Percentiles rank a stretch among this genome's conserved stretches.
Conservation (phyloP, 2,329 filamentous ascomycete genomes). For the Penicillium crustosum region DNA sequence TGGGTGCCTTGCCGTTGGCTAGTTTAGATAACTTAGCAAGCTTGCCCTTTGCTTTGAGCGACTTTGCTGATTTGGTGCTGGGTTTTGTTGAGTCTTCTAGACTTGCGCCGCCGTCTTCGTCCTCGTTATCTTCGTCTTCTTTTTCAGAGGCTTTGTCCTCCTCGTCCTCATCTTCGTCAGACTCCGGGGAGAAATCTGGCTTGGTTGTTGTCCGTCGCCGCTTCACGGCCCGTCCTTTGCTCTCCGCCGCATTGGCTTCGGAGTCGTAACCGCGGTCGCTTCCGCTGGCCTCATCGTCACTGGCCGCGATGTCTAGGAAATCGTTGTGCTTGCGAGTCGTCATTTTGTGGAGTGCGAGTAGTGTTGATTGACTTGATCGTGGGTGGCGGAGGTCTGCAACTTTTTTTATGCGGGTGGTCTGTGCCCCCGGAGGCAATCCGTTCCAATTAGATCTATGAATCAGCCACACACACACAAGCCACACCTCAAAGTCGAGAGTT, state of each 20-base stretch:
- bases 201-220: slow-evolving; percentile 30
- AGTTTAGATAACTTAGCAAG: slow-evolving; percentile 11
- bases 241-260: slow-evolving; percentile 42
- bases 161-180: slow-evolving; percentile 47
- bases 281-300: slow-evolving; percentile 37
- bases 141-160: slow-evolving; percentile 13
- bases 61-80: slow-evolving; percentile 7
- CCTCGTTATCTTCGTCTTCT: slow-evolving; percentile 11
- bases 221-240: slow-evolving; percentile 39
- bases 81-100: slow-evolving; percentile 12
- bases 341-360: slow-evolving; percentile 27
- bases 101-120: slow-evolving; percentile 15
- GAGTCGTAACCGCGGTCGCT: slow-evolving; percentile 47
- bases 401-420: slow-evolving; percentile 18
- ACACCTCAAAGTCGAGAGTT: background rate
- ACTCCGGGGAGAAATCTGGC: slow-evolving; percentile 34
- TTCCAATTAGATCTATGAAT: background rate
- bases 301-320: slow-evolving; percentile 39
- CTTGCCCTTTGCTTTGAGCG: slow-evolving; percentile 17
- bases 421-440: slow-evolving; percentile 8
- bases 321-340: slow-evolving; percentile 42
- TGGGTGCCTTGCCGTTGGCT: slow-evolving; percentile 13
- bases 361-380: background rate
- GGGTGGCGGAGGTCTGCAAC: background rate
- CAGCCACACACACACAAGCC: slow-evolving; percentile 1